A percentile compares a stretch with the other conserved stretches of the same genome.
These are phyloP conservation scores for Lepiota brunneoincarnata DNA, from an alignment of 768 basidiomycete species.

Conservation along the genomic window DNA sequence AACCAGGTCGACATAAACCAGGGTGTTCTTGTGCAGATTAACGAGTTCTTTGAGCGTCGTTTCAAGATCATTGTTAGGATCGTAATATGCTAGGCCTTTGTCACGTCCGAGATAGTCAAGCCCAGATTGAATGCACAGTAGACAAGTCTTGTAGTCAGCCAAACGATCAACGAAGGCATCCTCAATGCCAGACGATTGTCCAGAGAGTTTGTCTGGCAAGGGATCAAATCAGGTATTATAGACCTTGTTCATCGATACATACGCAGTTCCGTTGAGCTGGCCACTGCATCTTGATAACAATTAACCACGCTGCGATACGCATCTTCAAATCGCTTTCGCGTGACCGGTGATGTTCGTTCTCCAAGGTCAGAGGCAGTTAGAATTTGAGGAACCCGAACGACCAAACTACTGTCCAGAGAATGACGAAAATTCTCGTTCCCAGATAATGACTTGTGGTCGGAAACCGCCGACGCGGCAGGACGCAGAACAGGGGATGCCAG, in stretches of 20 bases:
- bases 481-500: slow-evolving; percentile 36
- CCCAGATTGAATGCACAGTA: slow-evolving; percentile 29
- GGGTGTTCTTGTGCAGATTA: slow-evolving; percentile 44
- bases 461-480: slow-evolving; percentile 23
- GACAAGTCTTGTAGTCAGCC: slow-evolving; percentile 30
- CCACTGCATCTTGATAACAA: background rate
- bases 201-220: background rate
- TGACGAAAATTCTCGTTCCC: background rate
- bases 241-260: background rate
- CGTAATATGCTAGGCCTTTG: slow-evolving; percentile 53
- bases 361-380: slow-evolving; percentile 5
- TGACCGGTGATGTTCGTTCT: background rate
- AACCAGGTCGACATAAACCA: slow-evolving; percentile 30
- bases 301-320: background rate
- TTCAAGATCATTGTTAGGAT: slow-evolving; percentile 41
- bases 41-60: slow-evolving; percentile 46
- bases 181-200: background rate
- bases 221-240: background rate
- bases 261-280: background rate
- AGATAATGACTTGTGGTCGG: slow-evolving; percentile 24
- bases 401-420: slow-evolving; percentile 1
- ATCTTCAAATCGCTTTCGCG: background rate
- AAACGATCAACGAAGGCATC: slow-evolving; percentile 14
- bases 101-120: slow-evolving; percentile 35
- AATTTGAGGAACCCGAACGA: background rate